Base-by-base conservation (phyloP, 2,329 filamentous ascomycete genomes). In the Aspergillus puulaauensis region DNA sequence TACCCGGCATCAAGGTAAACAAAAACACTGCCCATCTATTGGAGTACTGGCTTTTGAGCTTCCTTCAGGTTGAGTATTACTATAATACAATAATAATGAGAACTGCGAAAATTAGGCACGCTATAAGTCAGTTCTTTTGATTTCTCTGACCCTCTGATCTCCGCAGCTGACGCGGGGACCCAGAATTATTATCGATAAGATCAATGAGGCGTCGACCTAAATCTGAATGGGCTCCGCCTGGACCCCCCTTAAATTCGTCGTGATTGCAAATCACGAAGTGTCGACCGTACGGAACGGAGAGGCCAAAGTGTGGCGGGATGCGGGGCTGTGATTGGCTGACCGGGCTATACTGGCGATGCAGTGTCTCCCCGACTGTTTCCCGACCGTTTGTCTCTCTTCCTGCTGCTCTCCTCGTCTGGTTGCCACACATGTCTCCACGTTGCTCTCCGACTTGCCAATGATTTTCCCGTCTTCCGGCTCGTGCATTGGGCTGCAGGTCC, bases 281-380 rank as follows among this genome's bases (percentile, higher is more conserved):
- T 47, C 31, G 43, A 24, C 60, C 60, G 50, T 57, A 54, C 50
- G 51, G 53, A 58, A 54, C 35, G 40, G 39, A 24, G 52, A 51
- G 45, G 53, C 52, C 47, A 54, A 59, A 64, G 62, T 65, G 64
- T 66, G 64, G 60, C 21, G 57, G 52, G 52, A 63, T 37, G 6
- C 35, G 37, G 49, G 27, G 37, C 50, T 46, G 27, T 65, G 59
- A 66, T 66, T 66, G 64, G 64, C 15, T 21, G 51, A 61, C 21
- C 58, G 56, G 54, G 52, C 24, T 54, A 55, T 61, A 57, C 52
- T 31, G 40, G 43, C 33, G 49, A 56, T 54, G 47, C 47, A 56
- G 44, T 35, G 51, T 41, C 40, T 47, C 54, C 31, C 44, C 45
- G 19, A 55, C 27, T 31, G 31, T 52, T 51, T 46, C 35, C 52